phyloP scores from a whole-genome alignment of 2,329 filamentous ascomycete species.

The Drechslera avenae region DNA sequence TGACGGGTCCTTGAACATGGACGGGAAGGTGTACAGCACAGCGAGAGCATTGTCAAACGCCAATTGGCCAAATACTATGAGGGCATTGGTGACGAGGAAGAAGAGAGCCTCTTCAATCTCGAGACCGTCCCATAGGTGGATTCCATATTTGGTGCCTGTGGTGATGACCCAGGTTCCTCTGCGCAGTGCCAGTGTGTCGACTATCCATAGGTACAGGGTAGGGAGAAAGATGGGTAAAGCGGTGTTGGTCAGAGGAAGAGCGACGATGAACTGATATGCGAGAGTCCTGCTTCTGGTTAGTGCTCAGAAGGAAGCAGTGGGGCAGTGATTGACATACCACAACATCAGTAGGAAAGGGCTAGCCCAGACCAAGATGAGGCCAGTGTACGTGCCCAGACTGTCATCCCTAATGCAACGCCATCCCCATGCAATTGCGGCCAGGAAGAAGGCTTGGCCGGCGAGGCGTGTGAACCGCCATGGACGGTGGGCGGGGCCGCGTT shows the following conservation, averaged over 20 bases:
- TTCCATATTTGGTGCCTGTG: constrained; percentile 67
- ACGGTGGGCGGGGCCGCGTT: constrained; percentile 36
- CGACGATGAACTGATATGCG: constrained; percentile 67
- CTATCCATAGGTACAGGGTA: constrained; percentile 72
- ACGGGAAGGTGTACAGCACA: constrained; percentile 67
- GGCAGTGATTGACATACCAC: constrained; percentile 52
- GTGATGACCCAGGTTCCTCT: constrained; percentile 75
- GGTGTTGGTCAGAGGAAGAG: constrained; percentile 63
- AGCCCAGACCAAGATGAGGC: constrained; percentile 72
- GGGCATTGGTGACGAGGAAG: constrained; percentile 70
- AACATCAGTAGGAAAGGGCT: constrained; percentile 68
- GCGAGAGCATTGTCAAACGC: constrained; percentile 73
- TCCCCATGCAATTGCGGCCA: constrained; percentile 53
- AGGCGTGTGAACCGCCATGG: constrained; percentile 48
- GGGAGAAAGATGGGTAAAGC: constrained; percentile 65
- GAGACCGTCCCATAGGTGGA: constrained; percentile 66
- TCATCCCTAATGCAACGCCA: constrained; percentile 53
- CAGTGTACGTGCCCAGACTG: constrained; percentile 66
- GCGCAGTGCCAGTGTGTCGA: constrained; percentile 70
- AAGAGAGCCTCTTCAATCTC: constrained; percentile 78
- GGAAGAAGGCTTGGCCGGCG: constrained; percentile 58
- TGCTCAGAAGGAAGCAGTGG: not conserved
- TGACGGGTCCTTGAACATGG: constrained; percentile 59
- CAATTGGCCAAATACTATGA: constrained; percentile 71
- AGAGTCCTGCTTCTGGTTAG: constrained; percentile 54